Evolutionary conservation across 1,139 yeast species (phyloP), one percentile per base, ranked within the genome.

Genomic region (Hansenula anomala): DNA sequence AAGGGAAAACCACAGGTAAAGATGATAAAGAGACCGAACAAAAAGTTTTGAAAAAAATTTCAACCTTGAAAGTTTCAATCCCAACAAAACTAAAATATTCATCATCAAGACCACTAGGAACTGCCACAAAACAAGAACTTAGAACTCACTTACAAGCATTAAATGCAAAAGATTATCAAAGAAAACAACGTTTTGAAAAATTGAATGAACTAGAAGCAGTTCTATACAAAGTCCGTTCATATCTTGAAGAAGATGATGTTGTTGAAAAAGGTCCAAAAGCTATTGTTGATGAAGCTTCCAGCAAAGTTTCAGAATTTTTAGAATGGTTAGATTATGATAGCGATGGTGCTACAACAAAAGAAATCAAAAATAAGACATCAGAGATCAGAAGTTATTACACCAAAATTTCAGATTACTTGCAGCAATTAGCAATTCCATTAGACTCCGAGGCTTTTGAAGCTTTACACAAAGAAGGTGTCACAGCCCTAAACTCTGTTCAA

Each of bases 301-400:
- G 57, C 0, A 31, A 61, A 4, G 71, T 82, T 2, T 47, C 65
- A 24, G 80, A 78, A 19, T 63, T 71, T 19, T 63, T 84, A 37
- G 94, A 84, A 46, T 87, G 96, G 96, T 65, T 88, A 28, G 95
- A 87, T 39, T 79, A 75, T 48, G 90, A 81, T 18, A 74, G 87
- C 39, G 85, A 78, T 40, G 67, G 66, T 24, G 74, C 87, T 1
- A 47, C 69, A 1, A 43, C 70, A 30, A 65, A 64, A 41, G 54
- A 57, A 34, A 52, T 67, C 28, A 58, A 61, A 20, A 50, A 55
- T 9, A 69, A 54, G 44, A 52, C 60, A 12, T 54, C 54, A 2
- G 57, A 54, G 9, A 49, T 71, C 11, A 51, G 58, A 15, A 45
- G 41, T 1, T 46, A 59, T 19, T 54, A 54, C 28, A 47, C 44